These are phyloP conservation scores for Tetrahymena malaccensis DNA, from an alignment of 73 alveolate genomes.

Conservation along the genomic window DNA sequence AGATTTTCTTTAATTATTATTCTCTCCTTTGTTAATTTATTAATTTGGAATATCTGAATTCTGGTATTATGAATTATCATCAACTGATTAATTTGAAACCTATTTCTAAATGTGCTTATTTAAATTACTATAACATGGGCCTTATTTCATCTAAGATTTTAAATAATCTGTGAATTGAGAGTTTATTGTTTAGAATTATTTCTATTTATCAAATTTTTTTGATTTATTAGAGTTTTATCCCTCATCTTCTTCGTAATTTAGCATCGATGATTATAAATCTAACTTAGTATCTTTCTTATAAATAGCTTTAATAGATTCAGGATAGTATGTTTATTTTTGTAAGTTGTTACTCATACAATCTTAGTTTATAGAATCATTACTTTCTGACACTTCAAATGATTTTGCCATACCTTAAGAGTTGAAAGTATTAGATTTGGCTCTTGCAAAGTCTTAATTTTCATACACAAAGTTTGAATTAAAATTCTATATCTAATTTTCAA, in stretches of 20 bases:
- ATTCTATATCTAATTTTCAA: neutral
- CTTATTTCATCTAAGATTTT: neutral
- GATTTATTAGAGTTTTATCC: neutral
- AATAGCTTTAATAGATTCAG: neutral
- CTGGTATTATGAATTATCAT: neutral
- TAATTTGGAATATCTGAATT: neutral
- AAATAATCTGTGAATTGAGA: neutral
- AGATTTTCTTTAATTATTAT: neutral
- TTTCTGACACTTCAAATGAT: neutral
- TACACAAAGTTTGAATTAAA: too few species aligned
- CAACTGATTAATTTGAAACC: neutral
- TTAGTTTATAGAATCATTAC: neutral
- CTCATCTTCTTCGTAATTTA: neutral
- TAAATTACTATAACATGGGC: neutral
- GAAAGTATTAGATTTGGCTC: neutral
- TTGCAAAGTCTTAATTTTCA: neutral
- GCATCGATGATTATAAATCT: neutral
- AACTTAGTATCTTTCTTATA: neutral
- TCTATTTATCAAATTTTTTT: neutral
- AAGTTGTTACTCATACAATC: too few species aligned
- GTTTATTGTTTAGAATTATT: too few species aligned
- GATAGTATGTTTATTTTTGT: too few species aligned
- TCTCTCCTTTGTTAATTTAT: neutral
- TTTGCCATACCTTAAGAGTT: neutral
- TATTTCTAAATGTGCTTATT: neutral